Percentiles rank a stretch among this genome's conserved stretches.
Evolutionary conservation across 139 green algal genomes (phyloP).

Genomic region (Tetratostichococcus sp.): DNA sequence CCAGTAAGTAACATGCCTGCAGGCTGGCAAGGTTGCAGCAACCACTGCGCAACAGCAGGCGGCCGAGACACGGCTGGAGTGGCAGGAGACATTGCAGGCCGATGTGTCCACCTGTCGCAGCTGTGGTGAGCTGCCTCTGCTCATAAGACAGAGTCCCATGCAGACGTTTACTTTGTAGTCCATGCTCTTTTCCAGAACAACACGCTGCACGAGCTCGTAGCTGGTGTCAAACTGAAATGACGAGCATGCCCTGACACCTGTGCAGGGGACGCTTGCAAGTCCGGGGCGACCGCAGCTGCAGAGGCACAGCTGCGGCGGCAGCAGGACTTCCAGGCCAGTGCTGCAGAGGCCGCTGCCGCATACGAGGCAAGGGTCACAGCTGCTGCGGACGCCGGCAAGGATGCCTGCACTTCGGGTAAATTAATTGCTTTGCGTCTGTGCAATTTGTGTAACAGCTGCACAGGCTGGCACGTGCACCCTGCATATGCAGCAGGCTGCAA

Average conservation of each 20-base stretch:
- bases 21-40: neutral
- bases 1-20: too few species aligned
- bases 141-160: neutral
- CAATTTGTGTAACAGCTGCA: too few species aligned
- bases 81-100: neutral
- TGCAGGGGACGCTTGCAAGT: neutral
- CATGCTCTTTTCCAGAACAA: too few species aligned
- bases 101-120: neutral
- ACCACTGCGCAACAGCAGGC: neutral
- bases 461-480: too few species aligned
- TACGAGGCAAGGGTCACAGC: neutral
- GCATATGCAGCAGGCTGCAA: too few species aligned
- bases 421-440: too few species aligned
- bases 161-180: too few species aligned
- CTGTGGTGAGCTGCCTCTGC: neutral
- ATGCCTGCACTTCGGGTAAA: too few species aligned
- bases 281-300: neutral
- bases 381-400: too few species aligned
- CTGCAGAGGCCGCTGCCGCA: neutral
- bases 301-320: neutral
- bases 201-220: too few species aligned
- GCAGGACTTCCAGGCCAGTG: neutral
- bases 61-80: neutral
- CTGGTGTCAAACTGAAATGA: too few species aligned
- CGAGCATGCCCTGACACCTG: too few species aligned